Evolutionary conservation across 202 grass and related monocot genomes (phyloP).

Genomic region (Elaeis oleifera): DNA sequence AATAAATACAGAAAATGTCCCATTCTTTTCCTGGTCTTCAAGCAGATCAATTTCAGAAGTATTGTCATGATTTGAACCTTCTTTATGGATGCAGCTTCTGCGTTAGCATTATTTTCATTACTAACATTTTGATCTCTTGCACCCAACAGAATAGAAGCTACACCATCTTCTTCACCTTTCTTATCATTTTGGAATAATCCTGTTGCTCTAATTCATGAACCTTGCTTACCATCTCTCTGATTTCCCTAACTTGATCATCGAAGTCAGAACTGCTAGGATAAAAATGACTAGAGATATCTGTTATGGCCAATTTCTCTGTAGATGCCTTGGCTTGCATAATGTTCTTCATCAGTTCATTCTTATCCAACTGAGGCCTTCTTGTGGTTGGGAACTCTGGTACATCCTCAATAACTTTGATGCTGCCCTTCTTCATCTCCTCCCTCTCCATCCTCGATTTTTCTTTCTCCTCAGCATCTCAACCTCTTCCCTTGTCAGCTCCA

Average conservation of each 20-base stretch:
- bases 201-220: slow-evolving; percentile 22
- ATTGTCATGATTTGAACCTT: slow-evolving; percentile 1
- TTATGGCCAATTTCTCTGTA: not conserved
- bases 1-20: not conserved
- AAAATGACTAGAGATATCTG: not conserved
- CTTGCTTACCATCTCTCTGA: slow-evolving; percentile 29
- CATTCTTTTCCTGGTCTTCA: not conserved
- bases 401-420: slow-evolving; percentile 14
- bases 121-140: not conserved
- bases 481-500: slow-evolving; percentile 21
- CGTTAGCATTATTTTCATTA: not conserved
- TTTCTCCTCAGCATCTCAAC: slow-evolving; percentile 34
- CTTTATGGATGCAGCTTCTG: not conserved
- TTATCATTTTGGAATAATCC: slow-evolving; percentile 7
- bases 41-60: not conserved
- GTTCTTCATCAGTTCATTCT: slow-evolving; percentile 20
- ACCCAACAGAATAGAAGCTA: not conserved
- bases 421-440: slow-evolving; percentile 21
- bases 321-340: slow-evolving; percentile 6
- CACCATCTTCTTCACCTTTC: not conserved
- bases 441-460: slow-evolving; percentile 19
- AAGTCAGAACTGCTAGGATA: not conserved
- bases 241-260: slow-evolving; percentile 23
- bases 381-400: not conserved
- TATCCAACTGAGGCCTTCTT: slow-evolving; percentile 21